Percentiles rank a stretch among this genome's conserved stretches.
phyloP scores from a whole-genome alignment of 2,329 filamentous ascomycete genomes.

The Cladosporium sp. region DNA sequence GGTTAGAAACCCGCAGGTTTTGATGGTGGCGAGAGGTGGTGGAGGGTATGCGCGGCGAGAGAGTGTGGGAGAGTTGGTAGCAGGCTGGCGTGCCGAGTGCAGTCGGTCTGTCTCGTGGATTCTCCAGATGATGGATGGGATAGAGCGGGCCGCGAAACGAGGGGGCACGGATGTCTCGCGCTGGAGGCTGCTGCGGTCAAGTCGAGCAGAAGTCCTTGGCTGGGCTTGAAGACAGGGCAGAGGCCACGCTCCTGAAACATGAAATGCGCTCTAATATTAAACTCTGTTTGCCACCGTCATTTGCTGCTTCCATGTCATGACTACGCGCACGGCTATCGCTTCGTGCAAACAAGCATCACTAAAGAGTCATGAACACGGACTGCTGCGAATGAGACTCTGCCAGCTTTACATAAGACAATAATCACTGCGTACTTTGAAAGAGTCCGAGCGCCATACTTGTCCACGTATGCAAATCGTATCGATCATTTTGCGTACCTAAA shows the following conservation, averaged over 20 bases:
- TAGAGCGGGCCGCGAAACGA: constrained; percentile 13
- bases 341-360: too few relatives aligned
- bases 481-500: not conserved
- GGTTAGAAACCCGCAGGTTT: not conserved
- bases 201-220: constrained; percentile 4
- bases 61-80: not conserved
- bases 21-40: not conserved
- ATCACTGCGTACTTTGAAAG: too few relatives aligned
- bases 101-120: constrained; percentile 11
- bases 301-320: not conserved
- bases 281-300: not conserved
- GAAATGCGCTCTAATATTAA: not conserved
- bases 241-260: not conserved
- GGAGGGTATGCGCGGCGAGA: not conserved
- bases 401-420: not conserved
- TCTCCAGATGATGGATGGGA: constrained; percentile 19
- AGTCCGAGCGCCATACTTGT: not conserved
- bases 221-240: constrained; percentile 4
- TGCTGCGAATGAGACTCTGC: too few relatives aligned
- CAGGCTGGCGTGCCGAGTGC: constrained; percentile 1
- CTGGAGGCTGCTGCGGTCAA: constrained; percentile 1
- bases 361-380: too few relatives aligned
- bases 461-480: not conserved
- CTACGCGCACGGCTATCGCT: too few relatives aligned
- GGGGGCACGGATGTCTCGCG: constrained; percentile 1